These are phyloP conservation scores for Naegleria lovaniensis DNA, from an alignment of 208 protist genomes.

Conservation along the genomic window DNA sequence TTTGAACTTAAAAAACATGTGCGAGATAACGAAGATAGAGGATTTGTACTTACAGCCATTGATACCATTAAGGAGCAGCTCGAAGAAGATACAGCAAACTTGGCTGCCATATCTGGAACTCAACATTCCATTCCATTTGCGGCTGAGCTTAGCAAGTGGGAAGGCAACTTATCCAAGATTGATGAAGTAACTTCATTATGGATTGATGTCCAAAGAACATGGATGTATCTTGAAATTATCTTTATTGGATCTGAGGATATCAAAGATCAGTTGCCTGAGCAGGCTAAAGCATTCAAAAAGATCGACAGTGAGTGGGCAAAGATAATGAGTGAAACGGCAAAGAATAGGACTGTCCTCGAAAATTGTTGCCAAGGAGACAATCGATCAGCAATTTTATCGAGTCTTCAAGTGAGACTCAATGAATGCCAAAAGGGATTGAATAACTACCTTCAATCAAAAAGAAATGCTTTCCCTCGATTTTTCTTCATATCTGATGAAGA, in stretches of 20 bases:
- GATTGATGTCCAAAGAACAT: conserved; percentile 96
- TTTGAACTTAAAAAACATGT: conserved; percentile 80
- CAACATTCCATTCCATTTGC: conserved; percentile 92
- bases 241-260: conserved; percentile 98
- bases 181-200: conserved; percentile 92
- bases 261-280: conserved; percentile 92
- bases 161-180: conserved; percentile 86
- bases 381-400: conserved; percentile 81
- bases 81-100: conserved; percentile 95
- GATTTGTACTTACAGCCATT: conserved; percentile 83
- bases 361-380: conserved; percentile 74
- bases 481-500: conserved; percentile 99
- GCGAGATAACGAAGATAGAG: conserved; percentile 71
- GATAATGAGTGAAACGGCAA: conserved; percentile 88
- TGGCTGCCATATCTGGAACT: conserved; percentile 90
- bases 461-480: conserved; percentile 94
- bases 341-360: conserved; percentile 80
- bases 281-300: conserved; percentile 92
- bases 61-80: conserved; percentile 90
- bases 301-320: conserved; percentile 92
- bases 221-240: conserved; percentile 99
- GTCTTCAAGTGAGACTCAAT: conserved; percentile 85
- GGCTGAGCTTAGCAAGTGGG: conserved; percentile 89
- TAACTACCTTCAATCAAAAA: conserved; percentile 96
- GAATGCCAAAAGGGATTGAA: conserved; percentile 95